Conservation (phyloP, 192 early-diverging fungal species). For the Martensiomyces pterosporus region DNA sequence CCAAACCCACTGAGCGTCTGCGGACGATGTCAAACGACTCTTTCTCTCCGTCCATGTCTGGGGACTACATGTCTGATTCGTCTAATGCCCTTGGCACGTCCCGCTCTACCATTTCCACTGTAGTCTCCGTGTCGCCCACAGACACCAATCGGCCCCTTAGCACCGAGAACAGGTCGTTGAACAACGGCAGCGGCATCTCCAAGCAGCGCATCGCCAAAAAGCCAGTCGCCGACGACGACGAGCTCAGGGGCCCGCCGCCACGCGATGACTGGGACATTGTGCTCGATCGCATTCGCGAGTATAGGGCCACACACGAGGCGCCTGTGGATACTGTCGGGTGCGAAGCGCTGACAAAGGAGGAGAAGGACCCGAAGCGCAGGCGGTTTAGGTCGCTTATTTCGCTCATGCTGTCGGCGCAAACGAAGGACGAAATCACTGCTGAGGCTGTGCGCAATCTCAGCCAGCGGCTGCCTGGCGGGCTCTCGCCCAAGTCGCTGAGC, state of each 20-base stretch:
- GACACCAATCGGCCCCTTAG: slow-evolving; percentile 24
- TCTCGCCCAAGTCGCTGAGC: slow-evolving; percentile 64
- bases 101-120: slow-evolving; percentile 35
- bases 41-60: no score
- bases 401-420: slow-evolving; percentile 89
- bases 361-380: slow-evolving; percentile 50
- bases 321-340: slow-evolving; percentile 92
- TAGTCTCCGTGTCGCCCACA: slow-evolving; percentile 28
- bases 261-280: slow-evolving; percentile 63
- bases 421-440: slow-evolving; percentile 85
- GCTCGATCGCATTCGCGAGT: slow-evolving; percentile 63
- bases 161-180: slow-evolving; percentile 17
- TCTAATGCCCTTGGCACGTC: slow-evolving; percentile 29
- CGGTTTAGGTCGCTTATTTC: slow-evolving; percentile 83
- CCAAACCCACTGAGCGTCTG: neutral
- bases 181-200: slow-evolving; percentile 9
- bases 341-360: slow-evolving; percentile 59
- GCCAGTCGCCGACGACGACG: slow-evolving; percentile 32
- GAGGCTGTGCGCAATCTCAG: slow-evolving; percentile 67
- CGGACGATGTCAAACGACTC: neutral
- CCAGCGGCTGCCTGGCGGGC: slow-evolving; percentile 61
- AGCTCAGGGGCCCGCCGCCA: slow-evolving; percentile 34
- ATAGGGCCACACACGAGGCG: slow-evolving; percentile 59
- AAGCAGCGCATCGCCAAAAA: slow-evolving; percentile 13
- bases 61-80: neutral